Evolutionary conservation across 352 stramenopile species (phyloP).

Genomic region (Phytophthora idaei): DNA sequence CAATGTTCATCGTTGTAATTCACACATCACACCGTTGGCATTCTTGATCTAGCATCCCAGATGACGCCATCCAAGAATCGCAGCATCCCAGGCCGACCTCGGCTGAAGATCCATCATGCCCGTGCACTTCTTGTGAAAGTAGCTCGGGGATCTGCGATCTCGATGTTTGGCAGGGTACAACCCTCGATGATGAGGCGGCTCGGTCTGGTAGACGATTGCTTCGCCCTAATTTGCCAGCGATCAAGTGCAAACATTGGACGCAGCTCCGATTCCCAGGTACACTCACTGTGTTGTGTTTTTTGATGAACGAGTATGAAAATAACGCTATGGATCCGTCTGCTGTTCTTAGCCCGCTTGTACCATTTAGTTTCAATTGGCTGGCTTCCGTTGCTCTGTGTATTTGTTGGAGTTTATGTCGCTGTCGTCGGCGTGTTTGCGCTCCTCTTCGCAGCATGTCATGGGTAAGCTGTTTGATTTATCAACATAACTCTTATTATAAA

Average conservation of each 20-base stretch:
- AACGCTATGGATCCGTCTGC: neutral
- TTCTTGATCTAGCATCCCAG: slow-evolving; percentile 1
- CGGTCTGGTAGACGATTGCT: slow-evolving; percentile 36
- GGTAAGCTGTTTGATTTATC: slow-evolving; percentile 22
- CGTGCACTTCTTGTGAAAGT: slow-evolving; percentile 30
- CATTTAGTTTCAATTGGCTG: slow-evolving; percentile 57
- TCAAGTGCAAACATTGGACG: slow-evolving; percentile 58
- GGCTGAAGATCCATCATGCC: slow-evolving; percentile 30
- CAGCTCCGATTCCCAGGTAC: slow-evolving; percentile 42
- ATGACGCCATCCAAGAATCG: slow-evolving; percentile 50
- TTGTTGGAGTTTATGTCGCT: slow-evolving; percentile 51
- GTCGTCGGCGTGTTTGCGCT: slow-evolving; percentile 56
- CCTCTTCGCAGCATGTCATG: slow-evolving; percentile 46
- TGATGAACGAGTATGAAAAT: neutral
- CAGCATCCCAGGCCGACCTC: slow-evolving; percentile 13
- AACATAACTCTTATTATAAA: too few species aligned
- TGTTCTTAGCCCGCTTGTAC: slow-evolving; percentile 47
- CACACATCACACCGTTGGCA: neutral
- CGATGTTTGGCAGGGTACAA: slow-evolving; percentile 63
- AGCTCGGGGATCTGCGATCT: slow-evolving; percentile 55
- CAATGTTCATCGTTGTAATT: slow-evolving; percentile 12
- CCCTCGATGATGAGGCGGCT: slow-evolving; percentile 37
- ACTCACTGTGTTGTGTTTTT: neutral
- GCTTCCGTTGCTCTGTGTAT: slow-evolving; percentile 49
- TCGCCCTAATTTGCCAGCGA: slow-evolving; percentile 43